These are phyloP conservation scores for Mycena haematopus DNA, from an alignment of 768 basidiomycete genomes.

Conservation along the genomic window DNA sequence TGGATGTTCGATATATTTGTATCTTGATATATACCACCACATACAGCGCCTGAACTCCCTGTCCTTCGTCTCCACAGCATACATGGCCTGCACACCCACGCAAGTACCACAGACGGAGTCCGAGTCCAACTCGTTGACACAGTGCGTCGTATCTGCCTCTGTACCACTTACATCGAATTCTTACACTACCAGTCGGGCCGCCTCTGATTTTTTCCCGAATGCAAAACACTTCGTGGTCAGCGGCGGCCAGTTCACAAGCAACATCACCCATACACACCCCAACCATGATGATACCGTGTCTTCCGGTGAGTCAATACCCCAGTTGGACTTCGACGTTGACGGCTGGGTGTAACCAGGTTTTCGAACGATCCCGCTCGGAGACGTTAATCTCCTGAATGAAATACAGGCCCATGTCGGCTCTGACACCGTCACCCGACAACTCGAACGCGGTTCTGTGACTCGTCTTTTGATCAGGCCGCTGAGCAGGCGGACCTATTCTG, in stretches of 20 bases:
- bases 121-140: background rate
- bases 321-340: too few relatives aligned
- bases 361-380: constrained; percentile 7
- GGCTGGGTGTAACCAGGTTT: background rate
- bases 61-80: too few relatives aligned
- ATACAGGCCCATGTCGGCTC: background rate
- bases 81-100: too few relatives aligned
- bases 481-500: constrained; percentile 13
- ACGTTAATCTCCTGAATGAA: constrained; percentile 1
- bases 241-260: constrained; percentile 7
- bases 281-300: background rate
- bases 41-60: too few relatives aligned
- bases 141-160: background rate
- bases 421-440: background rate
- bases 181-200: background rate
- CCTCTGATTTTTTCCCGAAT: constrained; percentile 8
- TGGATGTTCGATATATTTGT: too few relatives aligned
- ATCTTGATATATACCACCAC: too few relatives aligned
- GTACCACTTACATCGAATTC: background rate
- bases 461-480: background rate
- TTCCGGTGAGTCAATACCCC: background rate
- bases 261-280: background rate
- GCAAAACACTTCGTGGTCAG: constrained; percentile 10
- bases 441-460: background rate
- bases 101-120: too few relatives aligned